Evolutionary conservation across 2,329 filamentous ascomycete species (phyloP).

Genomic region (Fusarium brevicatenulatum): DNA sequence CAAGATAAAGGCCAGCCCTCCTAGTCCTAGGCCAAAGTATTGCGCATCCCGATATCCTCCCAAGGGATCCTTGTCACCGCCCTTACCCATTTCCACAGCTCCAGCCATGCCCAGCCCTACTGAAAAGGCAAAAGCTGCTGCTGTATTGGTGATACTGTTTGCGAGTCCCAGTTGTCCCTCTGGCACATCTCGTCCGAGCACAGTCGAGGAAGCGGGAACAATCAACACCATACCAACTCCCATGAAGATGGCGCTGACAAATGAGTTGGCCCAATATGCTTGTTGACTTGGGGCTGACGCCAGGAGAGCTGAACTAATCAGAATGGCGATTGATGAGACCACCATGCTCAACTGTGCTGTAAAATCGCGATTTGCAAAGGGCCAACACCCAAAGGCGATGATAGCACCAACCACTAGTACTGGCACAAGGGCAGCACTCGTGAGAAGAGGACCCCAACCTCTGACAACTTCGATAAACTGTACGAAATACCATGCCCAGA

Average conservation of each 20-base stretch:
- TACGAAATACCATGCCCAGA: constrained; percentile 43
- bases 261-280: constrained; percentile 40
- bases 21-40: constrained; percentile 40
- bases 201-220: constrained; percentile 32
- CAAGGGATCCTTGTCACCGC: constrained; percentile 16
- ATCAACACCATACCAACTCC: constrained; percentile 40
- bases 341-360: constrained; percentile 32
- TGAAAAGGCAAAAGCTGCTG: constrained; percentile 35
- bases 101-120: constrained; percentile 42
- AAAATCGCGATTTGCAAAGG: constrained; percentile 28
- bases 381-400: constrained; percentile 29
- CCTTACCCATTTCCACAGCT: constrained; percentile 33
- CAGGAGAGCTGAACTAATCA: constrained; percentile 40
- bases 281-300: constrained; percentile 37
- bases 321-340: constrained; percentile 27
- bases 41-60: constrained; percentile 39
- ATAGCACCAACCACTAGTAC: constrained; percentile 32
- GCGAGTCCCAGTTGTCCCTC: constrained; percentile 40
- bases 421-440: constrained; percentile 39
- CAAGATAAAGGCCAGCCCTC: constrained; percentile 36
- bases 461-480: constrained; percentile 40
- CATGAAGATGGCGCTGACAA: constrained; percentile 43
- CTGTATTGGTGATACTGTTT: constrained; percentile 29
- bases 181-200: constrained; percentile 34
- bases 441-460: constrained; percentile 34